Evolutionary conservation across 2,329 filamentous ascomycete genomes (phyloP).

Genomic region (Hirsutella rhossiliensis): DNA sequence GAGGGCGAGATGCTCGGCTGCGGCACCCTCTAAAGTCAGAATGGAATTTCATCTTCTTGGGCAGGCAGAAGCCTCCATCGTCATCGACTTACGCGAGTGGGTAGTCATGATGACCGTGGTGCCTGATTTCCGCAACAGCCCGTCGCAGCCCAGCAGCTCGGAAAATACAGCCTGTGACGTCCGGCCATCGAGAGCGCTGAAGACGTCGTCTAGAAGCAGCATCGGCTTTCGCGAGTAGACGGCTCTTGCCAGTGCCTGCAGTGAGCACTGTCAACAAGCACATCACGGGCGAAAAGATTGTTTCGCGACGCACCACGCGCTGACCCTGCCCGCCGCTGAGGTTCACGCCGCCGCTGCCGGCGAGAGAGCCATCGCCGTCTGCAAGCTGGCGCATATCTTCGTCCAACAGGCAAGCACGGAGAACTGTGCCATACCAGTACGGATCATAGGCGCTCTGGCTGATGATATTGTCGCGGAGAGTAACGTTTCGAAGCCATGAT

Average conservation of each 20-base stretch:
- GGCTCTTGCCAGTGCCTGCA: constrained; percentile 2
- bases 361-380: constrained; percentile 16
- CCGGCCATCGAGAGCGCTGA: constrained; percentile 2
- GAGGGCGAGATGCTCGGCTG: not conserved
- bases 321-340: constrained; percentile 25
- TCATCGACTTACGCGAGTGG: not conserved
- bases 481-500: constrained; percentile 16
- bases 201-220: constrained; percentile 2
- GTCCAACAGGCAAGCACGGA: constrained; percentile 14
- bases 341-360: constrained; percentile 22
- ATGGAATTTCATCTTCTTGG: not conserved
- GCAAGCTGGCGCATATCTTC: constrained; percentile 15
- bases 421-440: constrained; percentile 13
- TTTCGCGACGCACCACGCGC: constrained; percentile 9
- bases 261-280: constrained; percentile 1
- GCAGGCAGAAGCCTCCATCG: not conserved
- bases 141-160: constrained; percentile 1
- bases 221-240: constrained; percentile 1
- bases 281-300: constrained; percentile 8
- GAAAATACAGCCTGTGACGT: constrained; percentile 1
- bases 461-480: constrained; percentile 19
- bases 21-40: not conserved
- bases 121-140: not conserved
- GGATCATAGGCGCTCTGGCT: constrained; percentile 12
- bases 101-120: constrained; percentile 4